These are phyloP conservation scores for Coelastrella sp. DNA, from an alignment of 139 green algal species.

Conservation along the genomic window DNA sequence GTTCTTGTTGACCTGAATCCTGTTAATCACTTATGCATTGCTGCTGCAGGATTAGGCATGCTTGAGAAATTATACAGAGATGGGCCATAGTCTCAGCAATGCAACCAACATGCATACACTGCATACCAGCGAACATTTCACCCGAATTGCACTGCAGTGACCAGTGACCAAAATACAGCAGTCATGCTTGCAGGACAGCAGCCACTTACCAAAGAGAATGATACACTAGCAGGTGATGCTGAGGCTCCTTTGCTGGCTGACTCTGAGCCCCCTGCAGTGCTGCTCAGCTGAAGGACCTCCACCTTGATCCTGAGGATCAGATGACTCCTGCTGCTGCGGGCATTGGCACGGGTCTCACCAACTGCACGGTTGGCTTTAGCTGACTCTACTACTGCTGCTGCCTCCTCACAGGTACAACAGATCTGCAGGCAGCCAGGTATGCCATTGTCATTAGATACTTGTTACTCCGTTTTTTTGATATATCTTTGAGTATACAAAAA, in stretches of 20 bases:
- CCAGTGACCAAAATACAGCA: not conserved
- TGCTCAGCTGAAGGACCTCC: constrained; percentile 32
- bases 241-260: not conserved
- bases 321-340: constrained; percentile 41
- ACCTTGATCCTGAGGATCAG: constrained; percentile 30
- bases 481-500: too few relatives aligned
- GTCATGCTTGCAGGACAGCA: not conserved
- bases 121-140: too few relatives aligned
- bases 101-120: too few relatives aligned
- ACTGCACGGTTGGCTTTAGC: constrained; percentile 28
- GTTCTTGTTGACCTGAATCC: too few relatives aligned
- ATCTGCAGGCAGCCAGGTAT: not conserved
- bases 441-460: not conserved
- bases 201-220: constrained; percentile 15
- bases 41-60: too few relatives aligned
- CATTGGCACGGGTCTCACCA: constrained; percentile 35
- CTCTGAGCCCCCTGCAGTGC: not conserved
- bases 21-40: too few relatives aligned
- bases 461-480: too few relatives aligned
- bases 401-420: constrained; percentile 1
- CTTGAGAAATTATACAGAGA: too few relatives aligned
- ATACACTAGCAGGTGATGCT: constrained; percentile 10
- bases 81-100: too few relatives aligned
- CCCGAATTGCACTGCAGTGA: too few relatives aligned
- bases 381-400: not conserved